These are phyloP conservation scores for Aureobasidium zeae DNA, from an alignment of 2,329 filamentous ascomycete species.

Conservation along the genomic window DNA sequence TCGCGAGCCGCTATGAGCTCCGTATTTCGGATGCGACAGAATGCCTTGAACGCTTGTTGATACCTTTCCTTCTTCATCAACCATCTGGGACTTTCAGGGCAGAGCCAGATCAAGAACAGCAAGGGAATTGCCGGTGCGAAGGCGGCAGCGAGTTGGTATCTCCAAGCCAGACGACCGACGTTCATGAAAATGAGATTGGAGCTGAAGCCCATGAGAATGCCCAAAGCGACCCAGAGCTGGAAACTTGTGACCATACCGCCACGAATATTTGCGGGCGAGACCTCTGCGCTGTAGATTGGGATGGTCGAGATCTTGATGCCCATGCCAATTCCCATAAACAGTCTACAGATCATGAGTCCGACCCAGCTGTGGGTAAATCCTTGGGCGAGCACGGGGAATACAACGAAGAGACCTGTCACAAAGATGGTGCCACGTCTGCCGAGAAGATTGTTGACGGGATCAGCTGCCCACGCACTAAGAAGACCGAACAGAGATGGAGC, in stretches of 20 bases:
- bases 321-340: constrained; percentile 19
- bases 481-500: no score
- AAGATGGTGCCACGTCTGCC: constrained; percentile 32
- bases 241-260: constrained; percentile 25
- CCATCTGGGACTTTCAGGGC: constrained; percentile 24
- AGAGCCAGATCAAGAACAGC: constrained; percentile 31
- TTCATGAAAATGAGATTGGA: no score
- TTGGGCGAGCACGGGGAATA: constrained; percentile 11
- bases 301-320: constrained; percentile 17
- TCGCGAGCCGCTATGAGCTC: constrained; percentile 35
- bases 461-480: constrained; percentile 18
- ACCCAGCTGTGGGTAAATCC: constrained; percentile 15
- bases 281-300: constrained; percentile 17
- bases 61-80: constrained; percentile 34
- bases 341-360: constrained; percentile 16
- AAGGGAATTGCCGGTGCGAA: no score
- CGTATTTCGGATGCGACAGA: constrained; percentile 31
- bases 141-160: no score
- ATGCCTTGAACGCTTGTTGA: constrained; percentile 31
- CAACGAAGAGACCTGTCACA: constrained; percentile 22
- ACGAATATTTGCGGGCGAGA: constrained; percentile 18
- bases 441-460: constrained; percentile 25
- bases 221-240: constrained; percentile 37
- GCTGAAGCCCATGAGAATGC: constrained; percentile 38
- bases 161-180: no score